phyloP scores from a whole-genome alignment of 2,329 filamentous ascomycete species.

The Fusarium armeniacum region DNA sequence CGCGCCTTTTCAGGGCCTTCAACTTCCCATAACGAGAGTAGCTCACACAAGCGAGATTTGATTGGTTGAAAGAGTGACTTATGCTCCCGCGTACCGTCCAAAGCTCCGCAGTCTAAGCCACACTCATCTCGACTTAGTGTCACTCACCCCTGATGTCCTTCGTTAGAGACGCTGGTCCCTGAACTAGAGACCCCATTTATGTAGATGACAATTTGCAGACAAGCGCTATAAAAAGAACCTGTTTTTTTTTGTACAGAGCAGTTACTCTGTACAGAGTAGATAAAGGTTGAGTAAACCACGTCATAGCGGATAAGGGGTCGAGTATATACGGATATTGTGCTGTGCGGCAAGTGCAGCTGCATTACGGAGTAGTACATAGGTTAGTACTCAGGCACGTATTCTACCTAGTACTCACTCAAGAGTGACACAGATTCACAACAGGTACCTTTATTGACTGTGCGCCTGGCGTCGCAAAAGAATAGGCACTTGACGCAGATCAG shows the following conservation, averaged over 20 bases:
- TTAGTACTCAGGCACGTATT: no score
- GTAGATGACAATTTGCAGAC: slow-evolving; percentile 32
- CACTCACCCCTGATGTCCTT: slow-evolving; percentile 22
- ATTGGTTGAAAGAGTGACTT: slow-evolving; percentile 24
- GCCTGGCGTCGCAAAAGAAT: neutral
- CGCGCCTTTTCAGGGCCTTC: slow-evolving; percentile 36
- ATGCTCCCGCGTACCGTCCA: slow-evolving; percentile 40
- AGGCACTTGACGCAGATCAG: no score
- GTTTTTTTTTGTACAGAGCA: neutral
- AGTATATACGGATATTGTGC: neutral
- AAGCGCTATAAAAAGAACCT: slow-evolving; percentile 35
- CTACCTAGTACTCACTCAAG: neutral
- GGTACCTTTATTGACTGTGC: neutral
- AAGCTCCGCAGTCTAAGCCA: slow-evolving; percentile 46
- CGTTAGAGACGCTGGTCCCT: slow-evolving; percentile 13
- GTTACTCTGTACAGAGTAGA: no score
- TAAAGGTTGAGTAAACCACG: slow-evolving; percentile 4
- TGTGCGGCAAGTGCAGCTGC: neutral
- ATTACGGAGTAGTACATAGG: neutral
- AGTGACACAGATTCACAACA: slow-evolving; percentile 6
- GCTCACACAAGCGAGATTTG: slow-evolving; percentile 10
- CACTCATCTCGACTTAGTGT: slow-evolving; percentile 38
- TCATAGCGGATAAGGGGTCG: neutral
- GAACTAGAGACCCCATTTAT: slow-evolving; percentile 10
- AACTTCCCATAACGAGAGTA: slow-evolving; percentile 27